Percentiles rank a stretch among this genome's conserved stretches.
Evolutionary conservation across 2,329 filamentous ascomycete species (phyloP).

Genomic region (Exutisphaerella laricina): DNA sequence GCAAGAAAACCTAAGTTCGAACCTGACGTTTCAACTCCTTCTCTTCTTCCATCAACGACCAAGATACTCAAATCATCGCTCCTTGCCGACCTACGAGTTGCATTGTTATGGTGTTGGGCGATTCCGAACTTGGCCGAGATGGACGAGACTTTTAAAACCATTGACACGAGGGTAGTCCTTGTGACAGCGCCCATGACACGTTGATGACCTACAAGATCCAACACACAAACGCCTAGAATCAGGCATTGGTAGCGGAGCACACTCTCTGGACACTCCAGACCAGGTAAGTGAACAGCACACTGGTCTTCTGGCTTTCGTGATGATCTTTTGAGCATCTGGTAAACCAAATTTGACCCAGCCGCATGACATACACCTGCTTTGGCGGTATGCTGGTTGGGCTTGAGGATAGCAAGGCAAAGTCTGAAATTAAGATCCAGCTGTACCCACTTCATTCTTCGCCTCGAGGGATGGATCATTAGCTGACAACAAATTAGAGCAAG

Average conservation of each 20-base stretch:
- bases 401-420: constrained; percentile 47
- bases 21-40: constrained; percentile 23
- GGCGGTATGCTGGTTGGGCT: constrained; percentile 44
- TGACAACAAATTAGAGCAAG: not conserved
- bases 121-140: constrained; percentile 71
- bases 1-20: no score
- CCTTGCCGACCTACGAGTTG: constrained; percentile 42
- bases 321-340: constrained; percentile 37
- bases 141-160: constrained; percentile 72
- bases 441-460: not conserved
- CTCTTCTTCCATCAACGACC: constrained; percentile 45
- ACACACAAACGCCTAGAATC: constrained; percentile 37
- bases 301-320: constrained; percentile 11
- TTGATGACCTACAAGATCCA: constrained; percentile 62
- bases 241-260: not conserved
- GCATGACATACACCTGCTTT: constrained; percentile 32
- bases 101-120: constrained; percentile 49
- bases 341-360: constrained; percentile 49
- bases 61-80: constrained; percentile 69
- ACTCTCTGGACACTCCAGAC: not conserved
- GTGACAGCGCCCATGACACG: constrained; percentile 58
- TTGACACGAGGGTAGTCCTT: constrained; percentile 63
- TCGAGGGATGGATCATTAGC: no score
- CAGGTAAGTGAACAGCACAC: constrained; percentile 6
- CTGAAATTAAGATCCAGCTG: no score